Base-by-base conservation (phyloP, 2,329 filamentous ascomycete genomes). In the Thielaviopsis cerberus region DNA sequence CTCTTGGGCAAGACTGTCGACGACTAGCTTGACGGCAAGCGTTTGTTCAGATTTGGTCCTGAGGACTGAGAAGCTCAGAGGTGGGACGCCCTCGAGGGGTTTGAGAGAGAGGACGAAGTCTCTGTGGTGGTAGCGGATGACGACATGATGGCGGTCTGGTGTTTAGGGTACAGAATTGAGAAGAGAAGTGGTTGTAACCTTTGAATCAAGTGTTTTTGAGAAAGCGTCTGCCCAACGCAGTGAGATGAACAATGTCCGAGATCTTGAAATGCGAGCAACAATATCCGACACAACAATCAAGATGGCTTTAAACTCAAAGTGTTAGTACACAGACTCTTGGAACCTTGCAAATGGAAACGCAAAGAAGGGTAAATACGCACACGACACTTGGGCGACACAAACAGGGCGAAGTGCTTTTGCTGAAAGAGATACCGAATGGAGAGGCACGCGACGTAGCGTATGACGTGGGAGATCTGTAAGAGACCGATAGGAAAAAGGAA, bases 1-100 rank as follows among this genome's bases (percentile, higher is more conserved):
- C 71, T 92, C 87, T 67, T 94, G 86, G 23, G 87, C 86, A 58
- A 94, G 80, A 62, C 83, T 86, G 71, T 92, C 87, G 56, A 86
- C 82, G 52, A 94, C 76, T n/a, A 94, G 76, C 62, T 78, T 78
- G 58, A 94, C 73, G 11, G 83, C 84, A 58, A 80, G 76, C 62
- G 80, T 72, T 66, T 83, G 80, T 65, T 88, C 83, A 50, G 72
- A 66, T 54, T 78, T 71, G 34, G 64, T 64, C 48, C 72, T 73
- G 51, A 81, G 69, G 48, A 76, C 66, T 62, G 77, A 76, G 55
- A 85, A 81, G 45, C 75, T 50, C 20, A 53, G 52, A 34, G 34
- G 57, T 22, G 23, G 52, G 8, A 51, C 15, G 1, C 13, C 24
- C 1, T 53, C 17, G n/a, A 53, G 17, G 25, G 37, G n/a, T 24